Evolutionary conservation across 257 asterid genomes (phyloP).

Genomic region (Capsicum pubescens): DNA sequence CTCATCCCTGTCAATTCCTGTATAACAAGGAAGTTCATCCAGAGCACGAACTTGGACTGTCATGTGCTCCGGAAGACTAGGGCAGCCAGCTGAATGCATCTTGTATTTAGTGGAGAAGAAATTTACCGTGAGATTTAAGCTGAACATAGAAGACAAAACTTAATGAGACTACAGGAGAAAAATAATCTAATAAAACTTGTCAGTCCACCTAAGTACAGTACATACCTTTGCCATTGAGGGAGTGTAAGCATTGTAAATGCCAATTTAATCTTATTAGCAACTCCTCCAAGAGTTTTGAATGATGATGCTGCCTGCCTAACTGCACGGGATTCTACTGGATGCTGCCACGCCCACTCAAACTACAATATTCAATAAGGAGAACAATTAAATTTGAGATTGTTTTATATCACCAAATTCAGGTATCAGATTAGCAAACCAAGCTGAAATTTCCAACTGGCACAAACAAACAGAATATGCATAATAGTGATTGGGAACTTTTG

Average conservation of each 20-base stretch:
- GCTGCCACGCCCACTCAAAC: constrained; percentile 99
- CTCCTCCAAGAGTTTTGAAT: constrained; percentile 80
- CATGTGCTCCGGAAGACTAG: constrained; percentile 60
- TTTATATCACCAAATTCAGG: background rate
- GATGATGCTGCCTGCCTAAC: constrained; percentile 70
- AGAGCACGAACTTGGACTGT: constrained; percentile 56
- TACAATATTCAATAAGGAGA: constrained; percentile 38
- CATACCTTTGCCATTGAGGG: constrained; percentile 86
- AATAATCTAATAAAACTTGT: background rate
- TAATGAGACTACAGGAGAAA: background rate
- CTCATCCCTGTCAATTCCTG: constrained; percentile 26
- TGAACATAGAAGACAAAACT: constrained; percentile 38
- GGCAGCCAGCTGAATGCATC: constrained; percentile 57
- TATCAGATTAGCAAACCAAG: no score
- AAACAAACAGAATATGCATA: background rate
- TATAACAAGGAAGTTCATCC: constrained; percentile 88
- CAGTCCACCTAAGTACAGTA: background rate
- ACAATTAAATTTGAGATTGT: background rate
- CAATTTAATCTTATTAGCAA: constrained; percentile 83
- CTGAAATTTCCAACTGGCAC: no score
- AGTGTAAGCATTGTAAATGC: constrained; percentile 86
- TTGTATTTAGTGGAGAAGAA: constrained; percentile 89
- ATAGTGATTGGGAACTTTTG: background rate
- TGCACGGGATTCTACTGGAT: constrained; percentile 82
- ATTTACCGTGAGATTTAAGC: constrained; percentile 79